Evolutionary conservation across 805 yeast genomes (phyloP), one percentile per base, ranked within the genome.

Genomic region (Yamadazyma takamatsuzukensis): DNA sequence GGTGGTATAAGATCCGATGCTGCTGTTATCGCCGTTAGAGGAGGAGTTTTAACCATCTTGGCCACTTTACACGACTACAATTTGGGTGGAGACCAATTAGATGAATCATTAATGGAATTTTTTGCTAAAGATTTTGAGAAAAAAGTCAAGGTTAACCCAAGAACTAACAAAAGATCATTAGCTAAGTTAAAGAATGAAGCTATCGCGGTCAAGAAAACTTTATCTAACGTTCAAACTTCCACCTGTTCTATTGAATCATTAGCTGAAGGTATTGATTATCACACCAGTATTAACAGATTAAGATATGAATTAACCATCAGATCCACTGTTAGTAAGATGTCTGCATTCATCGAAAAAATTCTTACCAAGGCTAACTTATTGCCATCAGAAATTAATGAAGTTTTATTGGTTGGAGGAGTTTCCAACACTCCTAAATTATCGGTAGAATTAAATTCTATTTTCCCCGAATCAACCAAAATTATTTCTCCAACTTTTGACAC

Each of bases 1-100:
- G 98, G 98, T 59, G 97, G 96, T 55, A 74, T 88, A 12, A 51
- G 97, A 65, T 81, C 95, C 25, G 97, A 93, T 56, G 96, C 89
- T 41, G 96, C 97, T 39, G 89, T 93, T 32, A 69, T 93, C 50
- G 80, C 97, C 25, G 84, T 82, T 33, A 80, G 97, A 70, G 96
- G 96, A 44, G 98, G 98, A 52, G 76, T 93, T 47, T 73, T 85
- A 65, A 90, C 98, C 35, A 70, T 87, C 29, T 71, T 93, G 48
- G 82, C 95, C 39, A 86, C 96, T 45, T 77, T 78, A 38, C 95
- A 88, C 54, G 83, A 85, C 58, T 70, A 69, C 48, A 78, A 75
- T 34, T 74, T 93, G 40, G 97, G 97, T 54, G 98, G 98, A 59
- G 83, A 78, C 49, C 69, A 77, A 56, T 72, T 93, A 50, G 98